Evolutionary conservation across 176 grass and related monocot species (phyloP).

Genomic region (Stipa capillata): DNA sequence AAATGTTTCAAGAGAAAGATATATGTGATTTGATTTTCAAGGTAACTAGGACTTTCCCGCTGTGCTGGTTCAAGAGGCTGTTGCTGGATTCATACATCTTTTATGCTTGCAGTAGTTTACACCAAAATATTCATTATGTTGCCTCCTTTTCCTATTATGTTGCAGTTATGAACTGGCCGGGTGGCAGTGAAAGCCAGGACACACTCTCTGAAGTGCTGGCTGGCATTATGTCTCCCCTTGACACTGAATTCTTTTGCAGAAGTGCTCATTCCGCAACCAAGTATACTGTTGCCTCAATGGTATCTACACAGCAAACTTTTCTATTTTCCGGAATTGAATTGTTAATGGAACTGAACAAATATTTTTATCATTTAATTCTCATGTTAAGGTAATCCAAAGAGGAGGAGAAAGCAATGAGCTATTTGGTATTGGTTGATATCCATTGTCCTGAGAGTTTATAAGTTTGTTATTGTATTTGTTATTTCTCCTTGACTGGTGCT

Average conservation of each 20-base stretch:
- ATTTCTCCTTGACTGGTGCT: neutral
- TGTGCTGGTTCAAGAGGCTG: neutral
- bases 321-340: neutral
- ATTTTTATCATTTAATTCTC: neutral
- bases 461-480: neutral
- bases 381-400: neutral
- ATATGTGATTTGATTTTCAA: neutral
- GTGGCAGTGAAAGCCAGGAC: neutral
- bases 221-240: conserved; percentile 15
- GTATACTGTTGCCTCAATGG: conserved; percentile 9
- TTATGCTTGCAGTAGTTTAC: conserved; percentile 1
- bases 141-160: neutral
- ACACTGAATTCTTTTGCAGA: neutral
- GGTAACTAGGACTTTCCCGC: neutral
- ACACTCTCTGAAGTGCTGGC: neutral
- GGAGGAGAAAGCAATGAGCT: neutral
- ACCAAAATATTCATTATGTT: neutral
- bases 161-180: conserved; percentile 2
- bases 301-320: neutral
- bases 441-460: neutral
- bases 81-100: neutral
- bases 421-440: neutral
- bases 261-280: neutral
- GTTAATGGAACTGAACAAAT: neutral
- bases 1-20: neutral